These are phyloP conservation scores for Neonectria sp. DNA, from an alignment of 2,329 filamentous ascomycete species.

Conservation along the genomic window DNA sequence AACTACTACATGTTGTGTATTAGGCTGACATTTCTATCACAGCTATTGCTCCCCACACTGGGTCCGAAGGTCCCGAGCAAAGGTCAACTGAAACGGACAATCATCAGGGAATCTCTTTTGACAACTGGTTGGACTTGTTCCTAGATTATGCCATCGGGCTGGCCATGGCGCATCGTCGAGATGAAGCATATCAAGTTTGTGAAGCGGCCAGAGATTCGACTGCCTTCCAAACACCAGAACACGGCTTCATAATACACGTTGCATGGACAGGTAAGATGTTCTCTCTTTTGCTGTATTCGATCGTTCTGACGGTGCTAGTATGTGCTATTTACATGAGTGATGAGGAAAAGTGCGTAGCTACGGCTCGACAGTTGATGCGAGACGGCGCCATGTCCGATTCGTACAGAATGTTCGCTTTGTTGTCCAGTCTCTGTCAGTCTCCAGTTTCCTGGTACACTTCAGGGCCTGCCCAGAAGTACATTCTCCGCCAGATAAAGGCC, in stretches of 20 bases:
- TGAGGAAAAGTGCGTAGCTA: slow-evolving; percentile 79
- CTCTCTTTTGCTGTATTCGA: not conserved
- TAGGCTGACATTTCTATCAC: slow-evolving; percentile 32
- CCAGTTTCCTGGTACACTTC: slow-evolving; percentile 83
- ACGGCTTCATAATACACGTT: slow-evolving; percentile 81
- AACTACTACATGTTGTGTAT: no score
- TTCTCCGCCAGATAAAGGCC: slow-evolving; percentile 91
- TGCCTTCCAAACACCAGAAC: slow-evolving; percentile 81
- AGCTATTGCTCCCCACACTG: slow-evolving; percentile 54
- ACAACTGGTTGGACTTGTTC: slow-evolving; percentile 91
- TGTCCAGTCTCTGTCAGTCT: slow-evolving; percentile 84
- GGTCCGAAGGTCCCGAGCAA: slow-evolving; percentile 40
- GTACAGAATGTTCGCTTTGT: slow-evolving; percentile 84
- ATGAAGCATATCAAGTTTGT: slow-evolving; percentile 85
- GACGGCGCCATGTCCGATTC: slow-evolving; percentile 86
- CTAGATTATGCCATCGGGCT: slow-evolving; percentile 87
- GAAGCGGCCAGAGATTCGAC: slow-evolving; percentile 85
- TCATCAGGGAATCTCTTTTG: slow-evolving; percentile 86
- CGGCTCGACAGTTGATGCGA: slow-evolving; percentile 87
- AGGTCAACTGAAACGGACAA: slow-evolving; percentile 55
- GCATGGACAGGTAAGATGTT: slow-evolving; percentile 77
- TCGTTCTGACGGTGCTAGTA: slow-evolving; percentile 61
- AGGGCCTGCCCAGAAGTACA: slow-evolving; percentile 89
- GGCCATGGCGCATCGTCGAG: slow-evolving; percentile 75
- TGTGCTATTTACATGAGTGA: slow-evolving; percentile 89